These are phyloP conservation scores for Mrakia gelida DNA, from an alignment of 768 basidiomycete species.

Conservation along the genomic window DNA sequence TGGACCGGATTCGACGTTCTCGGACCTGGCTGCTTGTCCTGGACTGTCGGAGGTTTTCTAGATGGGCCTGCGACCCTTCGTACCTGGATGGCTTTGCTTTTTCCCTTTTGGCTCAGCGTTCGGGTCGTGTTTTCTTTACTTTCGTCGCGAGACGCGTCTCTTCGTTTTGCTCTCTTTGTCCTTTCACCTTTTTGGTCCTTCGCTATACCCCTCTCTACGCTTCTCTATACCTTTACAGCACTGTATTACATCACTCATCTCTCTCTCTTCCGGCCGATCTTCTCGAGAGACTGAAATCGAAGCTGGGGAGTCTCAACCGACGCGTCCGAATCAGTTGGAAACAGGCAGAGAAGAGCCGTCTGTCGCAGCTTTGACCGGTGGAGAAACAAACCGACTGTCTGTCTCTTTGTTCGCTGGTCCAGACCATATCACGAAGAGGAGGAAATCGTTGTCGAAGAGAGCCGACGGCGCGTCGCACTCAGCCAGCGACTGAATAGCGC, in stretches of 20 bases:
- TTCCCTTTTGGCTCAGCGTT: not conserved
- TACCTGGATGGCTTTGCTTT: too few relatives aligned
- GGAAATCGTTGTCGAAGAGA: too few relatives aligned
- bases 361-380: too few relatives aligned
- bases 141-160: not conserved
- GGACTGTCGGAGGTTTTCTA: not conserved
- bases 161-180: not conserved
- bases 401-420: too few relatives aligned
- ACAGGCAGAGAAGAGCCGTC: too few relatives aligned
- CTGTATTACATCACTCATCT: not conserved
- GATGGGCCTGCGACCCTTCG: too few relatives aligned
- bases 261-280: not conserved
- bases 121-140: not conserved
- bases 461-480: too few relatives aligned
- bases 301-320: too few relatives aligned
- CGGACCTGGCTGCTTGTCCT: not conserved
- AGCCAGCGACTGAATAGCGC: too few relatives aligned
- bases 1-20: not conserved
- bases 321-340: too few relatives aligned
- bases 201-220: not conserved
- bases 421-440: too few relatives aligned
- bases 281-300: not conserved
- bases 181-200: not conserved
- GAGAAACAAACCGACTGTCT: too few relatives aligned
- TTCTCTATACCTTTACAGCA: not conserved